A percentile compares a stretch with the other conserved stretches of the same genome.
These are phyloP conservation scores for Aspergillus pseudoterreus DNA, from an alignment of 2,329 filamentous ascomycete species.

Conservation along the genomic window DNA sequence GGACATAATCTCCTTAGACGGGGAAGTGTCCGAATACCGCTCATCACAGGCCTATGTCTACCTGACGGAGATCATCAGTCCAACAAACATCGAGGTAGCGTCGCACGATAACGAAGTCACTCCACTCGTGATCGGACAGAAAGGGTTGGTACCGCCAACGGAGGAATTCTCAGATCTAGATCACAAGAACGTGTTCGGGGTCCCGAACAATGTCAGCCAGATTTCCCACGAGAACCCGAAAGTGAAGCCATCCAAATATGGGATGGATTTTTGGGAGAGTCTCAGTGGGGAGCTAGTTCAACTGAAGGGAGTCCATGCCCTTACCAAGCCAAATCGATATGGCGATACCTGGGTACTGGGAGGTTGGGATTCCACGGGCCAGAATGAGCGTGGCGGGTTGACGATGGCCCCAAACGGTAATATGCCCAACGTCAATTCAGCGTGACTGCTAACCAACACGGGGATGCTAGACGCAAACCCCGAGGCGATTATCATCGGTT, in stretches of 20 bases:
- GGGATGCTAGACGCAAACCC: constrained; percentile 58
- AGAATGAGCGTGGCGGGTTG: constrained; percentile 61
- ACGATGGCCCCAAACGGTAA: constrained; percentile 58
- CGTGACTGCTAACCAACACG: not conserved
- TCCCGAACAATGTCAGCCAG: constrained; percentile 60
- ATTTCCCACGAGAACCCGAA: constrained; percentile 59
- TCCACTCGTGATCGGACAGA: constrained; percentile 59
- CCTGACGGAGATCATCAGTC: constrained; percentile 60
- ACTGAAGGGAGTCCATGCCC: constrained; percentile 53
- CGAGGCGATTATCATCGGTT: constrained; percentile 63
- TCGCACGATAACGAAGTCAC: constrained; percentile 53
- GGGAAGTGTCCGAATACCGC: constrained; percentile 58
- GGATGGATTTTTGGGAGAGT: constrained; percentile 72
- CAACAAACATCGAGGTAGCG: constrained; percentile 51
- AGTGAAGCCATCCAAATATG: constrained; percentile 59
- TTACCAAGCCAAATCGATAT: constrained; percentile 60
- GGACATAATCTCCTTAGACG: constrained; percentile 59
- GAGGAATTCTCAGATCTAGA: constrained; percentile 61
- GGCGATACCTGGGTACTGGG: constrained; percentile 69
- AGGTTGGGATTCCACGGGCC: constrained; percentile 60
- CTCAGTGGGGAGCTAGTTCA: constrained; percentile 65
- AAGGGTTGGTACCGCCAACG: constrained; percentile 57
- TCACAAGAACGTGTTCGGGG: constrained; percentile 59
- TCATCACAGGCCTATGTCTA: constrained; percentile 56
- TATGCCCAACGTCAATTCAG: not conserved